Conservation (phyloP, 352 stramenopile genomes). For the Pythium biforme region DNA sequence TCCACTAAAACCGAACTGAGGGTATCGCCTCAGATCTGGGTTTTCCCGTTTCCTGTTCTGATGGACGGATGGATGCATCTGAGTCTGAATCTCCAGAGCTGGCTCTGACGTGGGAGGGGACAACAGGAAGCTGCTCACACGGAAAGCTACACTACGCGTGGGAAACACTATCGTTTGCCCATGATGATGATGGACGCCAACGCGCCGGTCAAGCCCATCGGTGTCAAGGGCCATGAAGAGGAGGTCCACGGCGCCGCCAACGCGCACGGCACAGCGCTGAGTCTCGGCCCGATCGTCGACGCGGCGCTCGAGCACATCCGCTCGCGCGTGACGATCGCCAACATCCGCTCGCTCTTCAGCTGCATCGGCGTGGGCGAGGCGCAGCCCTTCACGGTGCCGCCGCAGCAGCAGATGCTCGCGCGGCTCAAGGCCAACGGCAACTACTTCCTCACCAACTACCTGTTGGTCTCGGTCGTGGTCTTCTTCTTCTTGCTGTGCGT, state of each 20-base stretch:
- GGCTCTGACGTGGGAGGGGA: background rate
- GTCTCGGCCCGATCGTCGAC: conserved; percentile 29
- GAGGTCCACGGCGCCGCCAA: conserved; percentile 11
- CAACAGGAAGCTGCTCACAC: background rate
- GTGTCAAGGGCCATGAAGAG: conserved; percentile 23
- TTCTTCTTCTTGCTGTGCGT: conserved; percentile 65
- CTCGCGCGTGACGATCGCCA: conserved; percentile 42
- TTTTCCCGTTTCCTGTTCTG: background rate
- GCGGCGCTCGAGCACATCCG: conserved; percentile 41
- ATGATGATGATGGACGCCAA: conserved; percentile 19
- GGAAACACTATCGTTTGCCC: background rate
- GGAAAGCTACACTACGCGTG: background rate
- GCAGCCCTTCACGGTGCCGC: conserved; percentile 55
- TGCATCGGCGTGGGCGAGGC: conserved; percentile 64
- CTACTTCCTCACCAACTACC: conserved; percentile 79
- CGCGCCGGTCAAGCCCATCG: conserved; percentile 19
- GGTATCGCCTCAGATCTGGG: background rate
- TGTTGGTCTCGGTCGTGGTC: conserved; percentile 51
- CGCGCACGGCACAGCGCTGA: conserved; percentile 15
- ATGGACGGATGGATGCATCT: background rate
- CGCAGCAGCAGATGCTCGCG: conserved; percentile 40
- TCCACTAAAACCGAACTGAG: background rate
- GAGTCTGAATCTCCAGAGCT: background rate
- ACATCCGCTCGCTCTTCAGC: conserved; percentile 59
- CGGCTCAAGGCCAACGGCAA: conserved; percentile 68